phyloP scores from a whole-genome alignment of 192 early-diverging fungal species.

The Coemansia javaensis region DNA sequence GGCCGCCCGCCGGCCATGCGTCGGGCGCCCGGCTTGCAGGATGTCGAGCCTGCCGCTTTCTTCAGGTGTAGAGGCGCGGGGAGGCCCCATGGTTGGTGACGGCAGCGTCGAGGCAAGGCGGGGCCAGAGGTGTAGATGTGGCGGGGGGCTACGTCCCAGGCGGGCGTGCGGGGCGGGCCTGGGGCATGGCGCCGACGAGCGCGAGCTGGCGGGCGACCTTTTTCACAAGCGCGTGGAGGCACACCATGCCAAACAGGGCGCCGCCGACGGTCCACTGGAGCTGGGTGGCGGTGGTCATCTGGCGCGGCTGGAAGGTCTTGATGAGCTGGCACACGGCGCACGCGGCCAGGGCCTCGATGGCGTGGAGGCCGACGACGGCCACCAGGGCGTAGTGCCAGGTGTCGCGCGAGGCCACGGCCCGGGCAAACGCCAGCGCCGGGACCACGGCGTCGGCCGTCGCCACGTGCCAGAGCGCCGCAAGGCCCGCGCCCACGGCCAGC shows the following conservation, averaged over 20 bases:
- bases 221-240: conserved; percentile 18
- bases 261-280: conserved; percentile 39
- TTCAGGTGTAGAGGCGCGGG: too few relatives aligned
- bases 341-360: conserved; percentile 12
- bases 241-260: conserved; percentile 24
- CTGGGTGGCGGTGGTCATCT: conserved; percentile 27
- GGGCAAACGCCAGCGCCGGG: conserved; percentile 12
- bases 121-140: too few relatives aligned
- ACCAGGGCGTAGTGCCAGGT: conserved; percentile 27
- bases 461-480: conserved; percentile 9
- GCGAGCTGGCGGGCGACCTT: conserved; percentile 28
- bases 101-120: too few relatives aligned
- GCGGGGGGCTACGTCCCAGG: too few relatives aligned
- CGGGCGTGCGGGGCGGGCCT: too few relatives aligned
- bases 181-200: conserved; percentile 13
- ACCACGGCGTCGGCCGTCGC: conserved; percentile 7
- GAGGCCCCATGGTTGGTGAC: too few relatives aligned
- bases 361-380: conserved; percentile 3
- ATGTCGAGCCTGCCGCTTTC: too few relatives aligned
- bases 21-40: too few relatives aligned
- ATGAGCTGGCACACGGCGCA: conserved; percentile 36
- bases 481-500: conserved; percentile 1
- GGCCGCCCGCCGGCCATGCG: too few relatives aligned
- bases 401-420: conserved; percentile 6
- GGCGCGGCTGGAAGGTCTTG: conserved; percentile 40